Conservation (phyloP, 2,329 filamentous ascomycete species). For the Rutstroemia sp. region DNA sequence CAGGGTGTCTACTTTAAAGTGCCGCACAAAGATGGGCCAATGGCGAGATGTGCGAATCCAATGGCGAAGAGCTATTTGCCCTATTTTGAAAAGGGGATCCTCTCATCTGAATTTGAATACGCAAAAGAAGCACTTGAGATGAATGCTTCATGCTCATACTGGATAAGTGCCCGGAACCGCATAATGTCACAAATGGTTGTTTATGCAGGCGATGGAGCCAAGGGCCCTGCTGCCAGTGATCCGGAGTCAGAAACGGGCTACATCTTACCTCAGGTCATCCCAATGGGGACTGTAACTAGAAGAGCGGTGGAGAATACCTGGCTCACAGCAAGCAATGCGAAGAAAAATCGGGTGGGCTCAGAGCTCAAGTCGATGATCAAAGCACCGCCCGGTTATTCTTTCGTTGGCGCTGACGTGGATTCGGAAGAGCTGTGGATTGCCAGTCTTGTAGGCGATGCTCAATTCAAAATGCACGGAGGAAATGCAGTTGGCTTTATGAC, state of each 20-base stretch:
- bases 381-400: conserved; percentile 82
- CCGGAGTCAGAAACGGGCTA: conserved; percentile 50
- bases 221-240: conserved; percentile 13
- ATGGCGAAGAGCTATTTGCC: conserved; percentile 84
- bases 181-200: conserved; percentile 96
- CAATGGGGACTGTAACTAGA: conserved; percentile 95
- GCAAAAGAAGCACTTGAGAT: conserved; percentile 95
- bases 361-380: conserved; percentile 96
- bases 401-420: conserved; percentile 96
- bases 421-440: conserved; percentile 98
- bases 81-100: conserved; percentile 83
- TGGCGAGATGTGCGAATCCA: conserved; percentile 75
- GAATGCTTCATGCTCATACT: conserved; percentile 98
- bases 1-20: conserved; percentile 77
- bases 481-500: conserved; percentile 99
- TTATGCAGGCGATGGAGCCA: conserved; percentile 58
- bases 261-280: conserved; percentile 91
- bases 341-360: conserved; percentile 90
- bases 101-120: conserved; percentile 82
- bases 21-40: conserved; percentile 90
- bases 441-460: conserved; percentile 86
- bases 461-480: conserved; percentile 90
- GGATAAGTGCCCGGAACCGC: conserved; percentile 90
- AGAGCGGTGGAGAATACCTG: conserved; percentile 96
- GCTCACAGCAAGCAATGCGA: conserved; percentile 96